Base-by-base conservation (phyloP, 441 rosid genomes). In the Gossypium laxum region DNA sequence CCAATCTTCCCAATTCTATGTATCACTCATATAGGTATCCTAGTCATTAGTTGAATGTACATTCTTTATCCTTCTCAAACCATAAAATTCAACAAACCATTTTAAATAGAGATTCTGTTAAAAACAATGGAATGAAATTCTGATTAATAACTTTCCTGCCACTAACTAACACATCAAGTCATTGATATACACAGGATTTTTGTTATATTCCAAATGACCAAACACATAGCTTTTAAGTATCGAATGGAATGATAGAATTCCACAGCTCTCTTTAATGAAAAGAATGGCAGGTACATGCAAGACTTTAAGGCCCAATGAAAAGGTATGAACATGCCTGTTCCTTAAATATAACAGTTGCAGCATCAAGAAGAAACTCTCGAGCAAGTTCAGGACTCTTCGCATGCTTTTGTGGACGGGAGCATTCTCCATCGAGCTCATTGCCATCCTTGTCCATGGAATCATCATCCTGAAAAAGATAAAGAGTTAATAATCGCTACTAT, bases 351-450 rank as follows among this genome's bases (percentile, higher is more conserved):
- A 90, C 89, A 15, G 94, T 83, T 28, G 99, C 96, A 41, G 98
- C 97, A 85, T 94, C 98, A 38, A 94, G 81, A 80, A 94, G 99
- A 87, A 94, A 94, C 80, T 94, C 98, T 77, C 97, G 88, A 79
- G 99, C 99, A 83, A 92, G 99, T 80, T 94, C 99, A 71, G 98
- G 98, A 89, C 93, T 94, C 87, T 94, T 94, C 55, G 98, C 99
- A 85, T 94, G 99, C 79, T 94, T 94, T 79, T 92, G 97, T 28
- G 99, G 97, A 78, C 93, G 99, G 71, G 89, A 85, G 83, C 97
- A 93, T 75, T 94, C 98, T 67, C 91, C 98, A 89, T 90, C 97
- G 56, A 89, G 85, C 74, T 94, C 97, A 82, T 87, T 92, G 72
- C 93, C 97, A 59, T 94, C 99, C 88, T 81, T 87, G 82, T 91